Evolutionary conservation across 176 grass and related monocot genomes (phyloP).

Genomic region (Carex kokanica): DNA sequence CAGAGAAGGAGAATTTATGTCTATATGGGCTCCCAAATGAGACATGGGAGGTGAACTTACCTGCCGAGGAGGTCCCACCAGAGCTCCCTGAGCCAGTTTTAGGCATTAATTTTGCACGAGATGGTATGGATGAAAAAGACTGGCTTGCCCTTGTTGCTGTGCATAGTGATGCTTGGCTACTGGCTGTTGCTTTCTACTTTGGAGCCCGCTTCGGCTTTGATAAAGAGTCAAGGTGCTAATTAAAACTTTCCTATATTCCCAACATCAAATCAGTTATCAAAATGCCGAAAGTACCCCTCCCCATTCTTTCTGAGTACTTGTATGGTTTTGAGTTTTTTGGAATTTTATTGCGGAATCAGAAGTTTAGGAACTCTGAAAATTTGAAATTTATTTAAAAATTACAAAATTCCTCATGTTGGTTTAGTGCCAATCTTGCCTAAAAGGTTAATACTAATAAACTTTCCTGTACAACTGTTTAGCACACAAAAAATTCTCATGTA

Average conservation of each 20-base stretch:
- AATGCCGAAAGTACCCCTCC: neutral
- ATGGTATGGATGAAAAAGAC: conserved; percentile 53
- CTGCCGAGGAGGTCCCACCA: conserved; percentile 47
- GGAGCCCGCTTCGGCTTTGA: conserved; percentile 43
- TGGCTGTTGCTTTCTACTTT: conserved; percentile 43
- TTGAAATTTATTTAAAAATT: neutral
- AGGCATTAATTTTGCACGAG: conserved; percentile 51
- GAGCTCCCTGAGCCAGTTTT: conserved; percentile 47
- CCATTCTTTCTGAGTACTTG: neutral
- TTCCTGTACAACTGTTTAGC: neutral
- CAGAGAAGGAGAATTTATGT: conserved; percentile 52
- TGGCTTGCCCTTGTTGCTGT: conserved; percentile 44
- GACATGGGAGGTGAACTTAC: conserved; percentile 49
- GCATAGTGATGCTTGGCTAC: conserved; percentile 46
- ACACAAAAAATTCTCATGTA: neutral
- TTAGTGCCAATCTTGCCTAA: neutral
- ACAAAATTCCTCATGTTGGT: neutral
- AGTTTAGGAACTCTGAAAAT: neutral
- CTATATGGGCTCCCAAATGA: conserved; percentile 50
- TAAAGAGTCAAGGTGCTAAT: conserved; percentile 38
- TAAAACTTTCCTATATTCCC: neutral
- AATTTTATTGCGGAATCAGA: neutral
- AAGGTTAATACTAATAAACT: neutral
- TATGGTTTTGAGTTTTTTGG: neutral
- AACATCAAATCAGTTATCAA: neutral